A percentile compares a stretch with the other conserved stretches of the same genome.
Evolutionary conservation across 2,329 filamentous ascomycete species (phyloP).

Genomic region (Diaporthe aspalathi): DNA sequence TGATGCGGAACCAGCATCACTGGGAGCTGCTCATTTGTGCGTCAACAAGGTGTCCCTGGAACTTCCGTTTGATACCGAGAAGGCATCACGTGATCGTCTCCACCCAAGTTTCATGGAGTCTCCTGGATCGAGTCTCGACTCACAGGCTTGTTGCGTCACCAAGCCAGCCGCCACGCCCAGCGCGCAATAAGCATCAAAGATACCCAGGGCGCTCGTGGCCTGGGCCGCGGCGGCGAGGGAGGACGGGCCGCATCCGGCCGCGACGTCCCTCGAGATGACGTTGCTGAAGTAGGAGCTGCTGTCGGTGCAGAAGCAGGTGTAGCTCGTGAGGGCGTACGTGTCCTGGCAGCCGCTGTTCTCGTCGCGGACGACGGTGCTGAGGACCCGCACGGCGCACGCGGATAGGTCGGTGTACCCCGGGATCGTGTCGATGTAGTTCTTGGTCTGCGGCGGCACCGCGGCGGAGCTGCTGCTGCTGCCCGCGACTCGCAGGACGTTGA

Average conservation of each 20-base stretch:
- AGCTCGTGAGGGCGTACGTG: constrained; percentile 38
- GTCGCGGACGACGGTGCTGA: constrained; percentile 40
- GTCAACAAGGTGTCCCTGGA: not conserved
- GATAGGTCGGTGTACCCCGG: constrained; percentile 19
- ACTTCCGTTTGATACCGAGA: no score
- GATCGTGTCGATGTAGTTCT: constrained; percentile 33
- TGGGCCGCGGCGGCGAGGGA: not conserved
- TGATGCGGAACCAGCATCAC: not conserved
- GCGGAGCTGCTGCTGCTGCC: not conserved
- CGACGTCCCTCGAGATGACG: constrained; percentile 34
- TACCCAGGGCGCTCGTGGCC: constrained; percentile 23
- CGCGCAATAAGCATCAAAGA: constrained; percentile 31
- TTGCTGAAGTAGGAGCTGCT: constrained; percentile 35
- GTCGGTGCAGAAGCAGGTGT: constrained; percentile 41
- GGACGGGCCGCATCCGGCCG: constrained; percentile 19
- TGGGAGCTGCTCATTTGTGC: not conserved
- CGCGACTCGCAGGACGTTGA: not conserved
- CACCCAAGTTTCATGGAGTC: no score
- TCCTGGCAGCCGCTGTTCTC: constrained; percentile 41
- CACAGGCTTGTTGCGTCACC: not conserved
- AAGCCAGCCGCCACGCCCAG: constrained; percentile 26
- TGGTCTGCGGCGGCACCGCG: not conserved
- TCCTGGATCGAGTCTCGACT: not conserved
- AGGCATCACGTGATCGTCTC: no score
- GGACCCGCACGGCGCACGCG: not conserved